phyloP scores from a whole-genome alignment of 1,284 basidiomycete species.

The Mrakiaceae sp. region DNA sequence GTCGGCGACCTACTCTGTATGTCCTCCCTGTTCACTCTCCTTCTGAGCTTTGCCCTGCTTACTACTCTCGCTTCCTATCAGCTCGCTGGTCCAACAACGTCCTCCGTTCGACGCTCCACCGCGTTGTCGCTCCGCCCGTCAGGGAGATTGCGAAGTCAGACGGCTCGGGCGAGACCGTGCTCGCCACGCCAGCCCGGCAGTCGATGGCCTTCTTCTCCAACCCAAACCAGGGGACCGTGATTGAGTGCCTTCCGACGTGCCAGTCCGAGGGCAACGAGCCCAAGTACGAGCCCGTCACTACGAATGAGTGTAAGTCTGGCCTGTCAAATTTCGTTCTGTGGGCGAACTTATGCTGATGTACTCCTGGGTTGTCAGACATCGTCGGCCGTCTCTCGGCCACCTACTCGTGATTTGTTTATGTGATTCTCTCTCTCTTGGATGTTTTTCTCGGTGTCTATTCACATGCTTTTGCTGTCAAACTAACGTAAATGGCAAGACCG shows the following conservation, averaged over 20 bases:
- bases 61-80: neutral
- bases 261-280: conserved; percentile 25
- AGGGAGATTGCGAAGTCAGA: conserved; percentile 30
- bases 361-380: neutral
- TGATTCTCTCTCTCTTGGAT: too few relatives aligned
- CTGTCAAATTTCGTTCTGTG: neutral
- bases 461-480: too few relatives aligned
- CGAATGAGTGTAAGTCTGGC: conserved; percentile 51
- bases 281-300: conserved; percentile 45
- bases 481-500: too few relatives aligned
- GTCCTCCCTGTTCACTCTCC: neutral
- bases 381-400: conserved; percentile 5
- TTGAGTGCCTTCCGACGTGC: conserved; percentile 63
- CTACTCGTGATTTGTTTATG: neutral
- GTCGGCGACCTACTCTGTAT: conserved; percentile 57
- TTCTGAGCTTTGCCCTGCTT: too few relatives aligned
- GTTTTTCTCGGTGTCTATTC: too few relatives aligned
- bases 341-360: neutral
- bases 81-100: conserved; percentile 74
- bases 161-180: conserved; percentile 25
- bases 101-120: conserved; percentile 61
- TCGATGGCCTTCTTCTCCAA: conserved; percentile 82
- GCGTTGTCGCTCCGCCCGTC: conserved; percentile 60
- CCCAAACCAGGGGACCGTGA: conserved; percentile 57
- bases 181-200: conserved; percentile 54